Percentiles rank a stretch among this genome's conserved stretches.
phyloP scores from a whole-genome alignment of 2,329 filamentous ascomycete genomes.

The Nigrospora osmanthi region DNA sequence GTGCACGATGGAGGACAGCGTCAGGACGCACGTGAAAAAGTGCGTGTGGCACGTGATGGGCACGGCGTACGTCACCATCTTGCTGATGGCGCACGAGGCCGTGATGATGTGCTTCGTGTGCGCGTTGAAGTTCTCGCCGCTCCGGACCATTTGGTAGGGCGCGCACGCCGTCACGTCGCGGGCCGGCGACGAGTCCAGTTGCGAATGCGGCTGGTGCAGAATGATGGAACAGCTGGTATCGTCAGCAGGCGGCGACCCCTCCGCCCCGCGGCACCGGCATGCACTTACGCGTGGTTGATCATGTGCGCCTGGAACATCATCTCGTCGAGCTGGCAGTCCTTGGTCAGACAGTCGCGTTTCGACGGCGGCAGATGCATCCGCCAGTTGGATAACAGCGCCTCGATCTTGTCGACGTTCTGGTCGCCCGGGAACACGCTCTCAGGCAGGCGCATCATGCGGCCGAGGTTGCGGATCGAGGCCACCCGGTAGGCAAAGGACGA shows the following conservation, averaged over 20 bases:
- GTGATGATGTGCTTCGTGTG: conserved; percentile 77
- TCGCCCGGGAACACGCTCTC: conserved; percentile 44
- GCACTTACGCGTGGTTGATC: conserved; percentile 52
- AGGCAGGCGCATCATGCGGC: conserved; percentile 59
- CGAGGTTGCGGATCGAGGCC: conserved; percentile 71
- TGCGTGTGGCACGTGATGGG: conserved; percentile 68
- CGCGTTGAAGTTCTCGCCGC: conserved; percentile 46
- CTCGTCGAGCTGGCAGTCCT: conserved; percentile 70
- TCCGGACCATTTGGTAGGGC: conserved; percentile 43
- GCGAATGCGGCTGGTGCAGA: conserved; percentile 72
- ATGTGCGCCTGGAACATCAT: conserved; percentile 89
- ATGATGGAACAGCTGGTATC: conserved; percentile 55
- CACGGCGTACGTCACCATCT: conserved; percentile 66
- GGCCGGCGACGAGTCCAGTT: conserved; percentile 57
- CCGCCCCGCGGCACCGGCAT: not conserved
- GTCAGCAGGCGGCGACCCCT: not conserved
- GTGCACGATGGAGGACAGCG: conserved; percentile 73
- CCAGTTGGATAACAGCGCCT: conserved; percentile 61
- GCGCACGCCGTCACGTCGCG: conserved; percentile 59
- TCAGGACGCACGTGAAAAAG: conserved; percentile 76
- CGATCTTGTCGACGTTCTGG: conserved; percentile 41
- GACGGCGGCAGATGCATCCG: conserved; percentile 66
- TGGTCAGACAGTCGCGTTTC: conserved; percentile 63
- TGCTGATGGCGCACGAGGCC: conserved; percentile 70
- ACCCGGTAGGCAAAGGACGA: conserved; percentile 84